Evolutionary conservation across 148 eudicot species (phyloP).

Genomic region (Chenopodium suecicum): DNA sequence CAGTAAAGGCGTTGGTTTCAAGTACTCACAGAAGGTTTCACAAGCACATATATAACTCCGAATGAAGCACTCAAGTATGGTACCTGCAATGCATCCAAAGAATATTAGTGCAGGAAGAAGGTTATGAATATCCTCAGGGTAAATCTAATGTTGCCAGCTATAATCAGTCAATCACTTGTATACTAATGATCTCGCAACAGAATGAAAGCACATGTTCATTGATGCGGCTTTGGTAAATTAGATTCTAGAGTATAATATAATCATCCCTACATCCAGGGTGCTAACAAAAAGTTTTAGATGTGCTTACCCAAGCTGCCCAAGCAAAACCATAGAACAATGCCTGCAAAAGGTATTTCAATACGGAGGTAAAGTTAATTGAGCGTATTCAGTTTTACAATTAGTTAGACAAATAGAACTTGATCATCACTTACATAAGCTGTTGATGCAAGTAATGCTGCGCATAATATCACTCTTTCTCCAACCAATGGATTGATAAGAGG

Average conservation of each 20-base stretch:
- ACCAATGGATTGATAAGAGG: constrained; percentile 79
- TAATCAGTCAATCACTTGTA: neutral
- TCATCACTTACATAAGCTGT: constrained; percentile 67
- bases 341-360: constrained; percentile 38
- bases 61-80: constrained; percentile 91
- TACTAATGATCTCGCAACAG: neutral
- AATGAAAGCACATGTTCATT: neutral
- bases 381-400: neutral
- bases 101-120: constrained; percentile 4
- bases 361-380: neutral
- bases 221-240: neutral
- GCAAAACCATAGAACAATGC: constrained; percentile 87
- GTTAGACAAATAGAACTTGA: neutral
- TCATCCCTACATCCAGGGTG: neutral
- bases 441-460: constrained; percentile 63
- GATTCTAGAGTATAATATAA: neutral
- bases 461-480: constrained; percentile 74
- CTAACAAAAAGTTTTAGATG: neutral
- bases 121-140: neutral
- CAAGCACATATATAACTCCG: constrained; percentile 76
- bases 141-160: neutral
- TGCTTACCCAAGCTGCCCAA: constrained; percentile 92
- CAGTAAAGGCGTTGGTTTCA: neutral
- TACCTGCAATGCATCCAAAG: constrained; percentile 49
- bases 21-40: constrained; percentile 78